Base-by-base conservation (phyloP, 1,139 yeast species). In the Blastobotrys indianensis region DNA sequence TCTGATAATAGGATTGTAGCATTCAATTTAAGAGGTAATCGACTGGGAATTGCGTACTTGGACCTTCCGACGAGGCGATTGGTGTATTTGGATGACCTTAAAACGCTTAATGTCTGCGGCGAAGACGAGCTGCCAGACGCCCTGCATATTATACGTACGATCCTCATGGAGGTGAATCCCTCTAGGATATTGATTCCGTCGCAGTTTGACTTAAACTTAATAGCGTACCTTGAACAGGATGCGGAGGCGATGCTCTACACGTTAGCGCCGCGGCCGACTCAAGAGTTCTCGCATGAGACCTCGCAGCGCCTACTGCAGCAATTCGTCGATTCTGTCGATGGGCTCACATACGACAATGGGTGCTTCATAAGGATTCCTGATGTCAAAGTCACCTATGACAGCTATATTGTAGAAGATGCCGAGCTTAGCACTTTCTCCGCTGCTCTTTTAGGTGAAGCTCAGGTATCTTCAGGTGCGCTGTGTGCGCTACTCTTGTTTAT, bases 401-500 rank as follows among this genome's bases (percentile, higher is more conserved):
- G 13, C n/a, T 34, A 38, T n/a, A n/a, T 29, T 17, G 17, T 12
- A 8, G 41, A 38, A 13, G 33, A 29, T n/a, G 20, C 29, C 15
- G 34, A 38, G n/a, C n/a, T 28, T 4, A 20, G 7, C 7, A 17
- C 41, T 11, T 9, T 38, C 3, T 38, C 30, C 29, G 41, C 29
- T 16, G 41, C 28, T 12, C 6, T 15, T 4, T 28, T 38, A 11
- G 17, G 28, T 38, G 37, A 25, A 4, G n/a, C 13, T 10, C 34
- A 25, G 34, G 17, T 23, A 23, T 12, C 40, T 11, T 5, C 28
- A 4, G 41, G 41, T 2, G 16, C 34, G 12, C 15, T 38, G 33
- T 32, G 41, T 15, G 41, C 41, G 16, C 30, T 38, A n/a, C n/a
- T 38, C 34, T 9, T 29, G 20, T 38, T 28, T 29, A 12, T 38